A percentile compares a stretch with the other conserved stretches of the same genome.
These are phyloP conservation scores for Coccinonectria pachysandricola DNA, from an alignment of 2,329 filamentous ascomycete genomes.

Conservation along the genomic window DNA sequence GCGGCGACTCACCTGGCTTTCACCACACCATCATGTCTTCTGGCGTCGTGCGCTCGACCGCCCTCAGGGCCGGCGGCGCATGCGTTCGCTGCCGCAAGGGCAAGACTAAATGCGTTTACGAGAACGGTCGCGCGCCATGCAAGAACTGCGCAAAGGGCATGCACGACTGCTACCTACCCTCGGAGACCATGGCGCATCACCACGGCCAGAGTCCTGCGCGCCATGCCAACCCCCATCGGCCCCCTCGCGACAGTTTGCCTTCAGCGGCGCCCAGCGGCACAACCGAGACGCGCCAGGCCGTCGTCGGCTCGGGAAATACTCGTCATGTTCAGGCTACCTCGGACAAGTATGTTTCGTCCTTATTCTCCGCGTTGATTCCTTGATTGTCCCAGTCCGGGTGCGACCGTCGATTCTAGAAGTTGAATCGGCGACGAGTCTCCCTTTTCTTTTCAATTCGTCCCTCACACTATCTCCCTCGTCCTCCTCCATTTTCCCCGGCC, in stretches of 20 bases:
- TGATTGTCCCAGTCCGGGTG: no score
- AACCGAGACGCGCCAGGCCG: constrained; percentile 34
- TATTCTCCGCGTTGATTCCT: no score
- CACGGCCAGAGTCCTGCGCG: constrained; percentile 49
- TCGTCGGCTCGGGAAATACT: constrained; percentile 31
- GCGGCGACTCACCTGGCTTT: background rate
- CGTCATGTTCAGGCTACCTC: constrained; percentile 36
- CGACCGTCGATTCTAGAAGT: no score
- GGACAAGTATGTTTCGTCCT: constrained; percentile 43
- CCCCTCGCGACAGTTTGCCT: constrained; percentile 44
- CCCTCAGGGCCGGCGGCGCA: constrained; percentile 49
- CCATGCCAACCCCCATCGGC: constrained; percentile 35
- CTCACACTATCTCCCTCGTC: no score
- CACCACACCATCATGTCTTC: constrained; percentile 29
- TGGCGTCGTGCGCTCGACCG: constrained; percentile 44
- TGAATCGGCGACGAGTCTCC: no score
- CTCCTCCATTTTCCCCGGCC: no score
- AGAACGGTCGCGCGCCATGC: constrained; percentile 51
- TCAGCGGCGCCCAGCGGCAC: constrained; percentile 38
- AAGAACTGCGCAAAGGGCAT: constrained; percentile 55
- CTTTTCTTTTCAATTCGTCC: no score
- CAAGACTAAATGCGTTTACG: constrained; percentile 55
- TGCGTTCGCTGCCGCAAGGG: constrained; percentile 54
- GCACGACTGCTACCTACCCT: constrained; percentile 53
- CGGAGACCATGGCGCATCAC: constrained; percentile 49